phyloP scores from a whole-genome alignment of 768 basidiomycete species.

The Leccinum obscurum region DNA sequence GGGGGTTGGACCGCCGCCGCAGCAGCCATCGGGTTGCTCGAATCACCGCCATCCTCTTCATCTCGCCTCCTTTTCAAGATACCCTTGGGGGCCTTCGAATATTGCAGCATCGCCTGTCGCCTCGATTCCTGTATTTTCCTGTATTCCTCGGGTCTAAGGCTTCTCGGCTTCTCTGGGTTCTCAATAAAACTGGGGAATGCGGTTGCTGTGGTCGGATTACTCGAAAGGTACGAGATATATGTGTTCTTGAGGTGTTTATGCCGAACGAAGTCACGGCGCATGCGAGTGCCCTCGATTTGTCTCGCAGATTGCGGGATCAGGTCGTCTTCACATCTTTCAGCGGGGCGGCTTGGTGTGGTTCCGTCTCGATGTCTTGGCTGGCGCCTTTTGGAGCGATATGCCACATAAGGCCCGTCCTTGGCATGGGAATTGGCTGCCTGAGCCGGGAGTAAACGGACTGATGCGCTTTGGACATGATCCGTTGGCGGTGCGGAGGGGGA shows the following conservation, averaged over 20 bases:
- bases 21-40: background rate
- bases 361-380: background rate
- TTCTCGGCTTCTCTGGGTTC: constrained; percentile 17
- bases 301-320: constrained; percentile 15
- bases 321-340: constrained; percentile 24
- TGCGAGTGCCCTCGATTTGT: constrained; percentile 27
- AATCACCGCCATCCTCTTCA: constrained; percentile 17
- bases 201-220: constrained; percentile 8
- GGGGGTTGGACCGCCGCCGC: background rate
- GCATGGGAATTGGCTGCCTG: constrained; percentile 1
- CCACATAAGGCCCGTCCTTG: constrained; percentile 4
- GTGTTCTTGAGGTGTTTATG: constrained; percentile 32
- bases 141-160: constrained; percentile 26
- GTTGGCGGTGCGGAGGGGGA: background rate
- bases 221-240: constrained; percentile 27
- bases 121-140: constrained; percentile 24
- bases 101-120: constrained; percentile 30
- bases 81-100: constrained; percentile 24
- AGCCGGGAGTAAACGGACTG: background rate
- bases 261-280: constrained; percentile 29
- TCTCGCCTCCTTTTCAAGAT: constrained; percentile 32
- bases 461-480: background rate
- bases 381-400: constrained; percentile 13
- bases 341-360: background rate
- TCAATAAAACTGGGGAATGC: constrained; percentile 21